Percentiles rank a stretch among this genome's conserved stretches.
Evolutionary conservation across 257 asterid genomes (phyloP).

Genomic region (Thymus mandschuricus): DNA sequence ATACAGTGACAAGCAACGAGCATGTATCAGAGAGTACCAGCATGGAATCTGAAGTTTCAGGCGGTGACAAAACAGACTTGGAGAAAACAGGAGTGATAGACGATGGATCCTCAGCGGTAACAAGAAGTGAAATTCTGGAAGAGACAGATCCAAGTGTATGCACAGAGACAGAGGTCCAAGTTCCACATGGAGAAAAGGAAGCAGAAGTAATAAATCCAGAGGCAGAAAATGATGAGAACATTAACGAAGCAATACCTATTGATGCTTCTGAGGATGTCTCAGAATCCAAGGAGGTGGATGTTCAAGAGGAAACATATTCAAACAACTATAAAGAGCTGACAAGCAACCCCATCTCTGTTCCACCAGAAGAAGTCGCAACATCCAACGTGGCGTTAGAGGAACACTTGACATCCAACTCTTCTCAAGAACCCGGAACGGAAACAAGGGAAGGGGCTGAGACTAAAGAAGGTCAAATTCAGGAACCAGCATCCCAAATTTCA

Average conservation of each 20-base stretch:
- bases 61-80: conserved; percentile 22
- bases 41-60: conserved; percentile 38
- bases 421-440: too few relatives aligned
- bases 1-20: conserved; percentile 25
- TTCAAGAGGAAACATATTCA: conserved; percentile 23
- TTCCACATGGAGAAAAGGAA: conserved; percentile 31
- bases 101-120: conserved; percentile 28
- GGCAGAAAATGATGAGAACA: conserved; percentile 24
- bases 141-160: conserved; percentile 23
- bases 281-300: conserved; percentile 25
- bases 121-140: conserved; percentile 29
- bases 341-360: conserved; percentile 26
- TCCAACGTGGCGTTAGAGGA: too few relatives aligned
- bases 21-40: conserved; percentile 31
- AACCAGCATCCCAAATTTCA: too few relatives aligned
- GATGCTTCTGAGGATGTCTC: conserved; percentile 25
- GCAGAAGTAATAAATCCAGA: conserved; percentile 20
- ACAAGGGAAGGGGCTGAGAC: too few relatives aligned
- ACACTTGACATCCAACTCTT: conserved; percentile 17
- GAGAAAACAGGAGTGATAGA: conserved; percentile 32
- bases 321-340: conserved; percentile 18
- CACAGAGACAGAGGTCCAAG: conserved; percentile 27
- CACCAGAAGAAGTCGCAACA: conserved; percentile 25
- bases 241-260: conserved; percentile 18
- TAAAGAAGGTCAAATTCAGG: too few relatives aligned